Percentiles rank a stretch among this genome's conserved stretches.
These are phyloP conservation scores for Chaetomium globosum DNA, from an alignment of 2,329 filamentous ascomycete species.

Conservation along the genomic window DNA sequence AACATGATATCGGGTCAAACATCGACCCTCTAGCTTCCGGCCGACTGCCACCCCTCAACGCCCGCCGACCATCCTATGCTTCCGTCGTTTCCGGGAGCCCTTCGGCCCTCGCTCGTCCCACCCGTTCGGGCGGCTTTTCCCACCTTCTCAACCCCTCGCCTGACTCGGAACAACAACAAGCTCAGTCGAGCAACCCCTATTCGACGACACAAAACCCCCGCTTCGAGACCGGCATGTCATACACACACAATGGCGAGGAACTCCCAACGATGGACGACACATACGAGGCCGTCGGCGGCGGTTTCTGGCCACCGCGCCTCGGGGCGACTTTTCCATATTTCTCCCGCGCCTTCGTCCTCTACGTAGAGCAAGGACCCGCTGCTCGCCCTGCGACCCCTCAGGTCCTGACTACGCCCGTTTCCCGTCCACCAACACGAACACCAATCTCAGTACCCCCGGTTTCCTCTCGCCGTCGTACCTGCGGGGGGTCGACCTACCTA, in stretches of 20 bases:
- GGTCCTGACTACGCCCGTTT: constrained; percentile 33
- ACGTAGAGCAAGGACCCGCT: constrained; percentile 43
- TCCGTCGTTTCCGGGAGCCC: constrained; percentile 47
- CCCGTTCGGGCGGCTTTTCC: constrained; percentile 50
- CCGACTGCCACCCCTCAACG: constrained; percentile 39
- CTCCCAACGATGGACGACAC: constrained; percentile 27
- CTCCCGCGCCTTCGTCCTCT: constrained; percentile 58
- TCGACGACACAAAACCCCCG: constrained; percentile 11
- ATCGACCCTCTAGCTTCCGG: constrained; percentile 38
- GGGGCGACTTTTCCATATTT: constrained; percentile 48
- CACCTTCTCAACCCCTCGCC: constrained; percentile 58
- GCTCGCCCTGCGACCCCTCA: constrained; percentile 19
- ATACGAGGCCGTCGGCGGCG: not conserved
- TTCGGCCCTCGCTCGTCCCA: constrained; percentile 44
- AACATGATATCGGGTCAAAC: constrained; percentile 41
- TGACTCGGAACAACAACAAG: constrained; percentile 38
- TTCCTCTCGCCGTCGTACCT: constrained; percentile 90
- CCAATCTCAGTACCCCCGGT: constrained; percentile 41
- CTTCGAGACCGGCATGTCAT: constrained; percentile 27
- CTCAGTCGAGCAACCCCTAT: constrained; percentile 41
- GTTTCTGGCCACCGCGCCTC: constrained; percentile 38
- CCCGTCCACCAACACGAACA: constrained; percentile 9
- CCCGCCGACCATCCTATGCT: constrained; percentile 48
- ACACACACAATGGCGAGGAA: constrained; percentile 32
- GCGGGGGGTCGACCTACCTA: constrained; percentile 72